Conservation (phyloP, 495 filamentous ascomycete genomes). For the Sporormia fimetaria region DNA sequence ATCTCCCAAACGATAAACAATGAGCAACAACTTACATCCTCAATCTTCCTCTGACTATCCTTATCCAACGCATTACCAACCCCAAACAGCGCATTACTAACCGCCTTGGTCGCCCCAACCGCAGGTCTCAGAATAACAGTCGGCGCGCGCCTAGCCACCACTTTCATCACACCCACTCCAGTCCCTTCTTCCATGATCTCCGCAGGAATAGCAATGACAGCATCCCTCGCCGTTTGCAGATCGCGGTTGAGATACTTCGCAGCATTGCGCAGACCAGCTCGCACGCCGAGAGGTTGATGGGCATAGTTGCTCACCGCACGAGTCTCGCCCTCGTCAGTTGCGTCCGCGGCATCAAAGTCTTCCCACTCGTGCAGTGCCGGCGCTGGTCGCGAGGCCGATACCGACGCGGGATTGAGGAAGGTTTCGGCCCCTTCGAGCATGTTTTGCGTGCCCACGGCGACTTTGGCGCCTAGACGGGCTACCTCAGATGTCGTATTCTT, state of each 20-base stretch:
- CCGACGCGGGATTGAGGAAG: slow-evolving; percentile 41
- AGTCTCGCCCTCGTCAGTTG: slow-evolving; percentile 33
- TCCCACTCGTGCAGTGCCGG: slow-evolving; percentile 43
- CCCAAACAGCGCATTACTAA: slow-evolving; percentile 79
- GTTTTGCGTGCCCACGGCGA: slow-evolving; percentile 89
- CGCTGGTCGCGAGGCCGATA: slow-evolving; percentile 22
- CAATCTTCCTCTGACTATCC: slow-evolving; percentile 65
- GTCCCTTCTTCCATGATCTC: slow-evolving; percentile 80
- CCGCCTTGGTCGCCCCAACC: slow-evolving; percentile 80
- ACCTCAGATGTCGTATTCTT: slow-evolving; percentile 87
- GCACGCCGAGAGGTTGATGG: slow-evolving; percentile 77
- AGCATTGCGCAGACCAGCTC: slow-evolving; percentile 74
- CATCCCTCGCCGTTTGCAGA: slow-evolving; percentile 70
- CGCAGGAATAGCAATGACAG: slow-evolving; percentile 85
- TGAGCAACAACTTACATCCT: slow-evolving; percentile 58
- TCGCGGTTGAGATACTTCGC: slow-evolving; percentile 76
- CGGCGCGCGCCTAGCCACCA: slow-evolving; percentile 69
- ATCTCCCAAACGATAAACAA: not conserved
- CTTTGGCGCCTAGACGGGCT: slow-evolving; percentile 83
- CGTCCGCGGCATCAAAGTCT: slow-evolving; percentile 51
- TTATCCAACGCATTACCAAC: slow-evolving; percentile 90
- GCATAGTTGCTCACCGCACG: slow-evolving; percentile 70
- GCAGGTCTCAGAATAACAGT: slow-evolving; percentile 84
- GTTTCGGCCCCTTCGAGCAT: slow-evolving; percentile 81
- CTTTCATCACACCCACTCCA: slow-evolving; percentile 70